A percentile compares a stretch with the other conserved stretches of the same genome.
These are phyloP conservation scores for Xylaria multiplex DNA, from an alignment of 2,329 filamentous ascomycete species.

Conservation along the genomic window DNA sequence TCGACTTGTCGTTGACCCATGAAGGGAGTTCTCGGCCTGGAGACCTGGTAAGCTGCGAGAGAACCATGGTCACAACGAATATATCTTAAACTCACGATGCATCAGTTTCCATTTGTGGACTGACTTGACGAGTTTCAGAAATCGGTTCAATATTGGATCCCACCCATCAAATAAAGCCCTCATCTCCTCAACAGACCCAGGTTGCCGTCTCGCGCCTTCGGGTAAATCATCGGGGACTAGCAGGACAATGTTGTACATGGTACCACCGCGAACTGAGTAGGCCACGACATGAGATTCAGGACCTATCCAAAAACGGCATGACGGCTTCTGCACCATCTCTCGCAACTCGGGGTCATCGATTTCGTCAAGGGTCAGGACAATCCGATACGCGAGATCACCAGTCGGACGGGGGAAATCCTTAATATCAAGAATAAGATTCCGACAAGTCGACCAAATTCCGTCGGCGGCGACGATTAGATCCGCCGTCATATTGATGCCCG, in stretches of 20 bases:
- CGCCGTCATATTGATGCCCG: conserved; percentile 53
- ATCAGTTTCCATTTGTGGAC: conserved; percentile 78
- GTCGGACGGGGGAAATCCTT: conserved; percentile 64
- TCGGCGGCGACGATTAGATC: conserved; percentile 72
- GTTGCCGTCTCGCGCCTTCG: conserved; percentile 59
- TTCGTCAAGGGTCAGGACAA: conserved; percentile 64
- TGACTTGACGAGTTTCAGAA: conserved; percentile 61
- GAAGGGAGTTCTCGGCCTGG: conserved; percentile 56
- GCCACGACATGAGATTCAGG: conserved; percentile 69
- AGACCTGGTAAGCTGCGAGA: background rate
- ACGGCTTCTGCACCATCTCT: conserved; percentile 62
- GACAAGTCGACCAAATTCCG: conserved; percentile 69
- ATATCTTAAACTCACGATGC: conserved; percentile 52
- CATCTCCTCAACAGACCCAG: conserved; percentile 70
- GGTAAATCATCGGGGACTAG: conserved; percentile 72
- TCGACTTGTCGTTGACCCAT: conserved; percentile 62
- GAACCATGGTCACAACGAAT: conserved; percentile 3
- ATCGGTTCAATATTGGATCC: conserved; percentile 66
- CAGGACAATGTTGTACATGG: conserved; percentile 73
- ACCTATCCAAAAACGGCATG: conserved; percentile 71
- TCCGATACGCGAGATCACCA: conserved; percentile 72
- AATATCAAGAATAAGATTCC: conserved; percentile 58
- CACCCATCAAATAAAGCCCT: conserved; percentile 66
- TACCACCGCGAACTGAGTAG: conserved; percentile 68
- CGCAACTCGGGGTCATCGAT: conserved; percentile 62